A percentile compares a stretch with the other conserved stretches of the same genome.
phyloP scores from a whole-genome alignment of 2,329 filamentous ascomycete genomes.

The Escovopsis sp. region DNA sequence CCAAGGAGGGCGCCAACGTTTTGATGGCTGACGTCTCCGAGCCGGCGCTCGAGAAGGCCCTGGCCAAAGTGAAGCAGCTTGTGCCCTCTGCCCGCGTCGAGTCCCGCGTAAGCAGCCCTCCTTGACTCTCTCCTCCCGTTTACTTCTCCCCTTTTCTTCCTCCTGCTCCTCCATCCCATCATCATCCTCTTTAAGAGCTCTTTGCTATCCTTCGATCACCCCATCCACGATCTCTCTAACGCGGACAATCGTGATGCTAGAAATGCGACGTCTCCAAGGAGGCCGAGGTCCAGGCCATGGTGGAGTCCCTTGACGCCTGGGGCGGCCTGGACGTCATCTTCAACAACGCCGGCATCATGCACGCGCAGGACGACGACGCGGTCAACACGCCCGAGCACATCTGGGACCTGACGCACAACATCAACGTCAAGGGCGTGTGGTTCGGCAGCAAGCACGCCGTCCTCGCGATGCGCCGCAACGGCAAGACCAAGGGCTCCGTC shows the following conservation, averaged over 20 bases:
- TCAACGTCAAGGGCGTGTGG: conserved; percentile 99
- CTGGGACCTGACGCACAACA: conserved; percentile 86
- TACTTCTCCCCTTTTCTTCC: neutral
- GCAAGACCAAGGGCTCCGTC: conserved; percentile 66
- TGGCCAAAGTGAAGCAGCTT: conserved; percentile 59
- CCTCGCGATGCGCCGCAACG: conserved; percentile 61
- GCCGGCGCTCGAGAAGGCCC: conserved; percentile 61
- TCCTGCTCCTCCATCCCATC: neutral
- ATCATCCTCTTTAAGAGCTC: neutral
- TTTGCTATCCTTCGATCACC: too few species aligned
- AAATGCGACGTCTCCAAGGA: conserved; percentile 74
- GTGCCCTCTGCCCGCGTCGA: conserved; percentile 52
- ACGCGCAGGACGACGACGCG: conserved; percentile 65
- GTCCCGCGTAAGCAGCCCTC: conserved; percentile 30
- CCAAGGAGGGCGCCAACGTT: conserved; percentile 73
- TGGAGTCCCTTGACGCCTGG: conserved; percentile 66
- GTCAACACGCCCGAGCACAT: conserved; percentile 76
- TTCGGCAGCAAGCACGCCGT: conserved; percentile 88
- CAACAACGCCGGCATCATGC: conserved; percentile 98
- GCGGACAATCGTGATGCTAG: conserved; percentile 5
- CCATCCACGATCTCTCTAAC: neutral
- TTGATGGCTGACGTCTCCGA: conserved; percentile 76
- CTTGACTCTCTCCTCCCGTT: neutral
- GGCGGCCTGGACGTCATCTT: conserved; percentile 85
- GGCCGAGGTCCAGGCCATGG: conserved; percentile 56